Percentiles rank a stretch among this genome's conserved stretches.
Evolutionary conservation across 192 early-diverging fungal genomes (phyloP).

Genomic region (Backusella liffmaniae): DNA sequence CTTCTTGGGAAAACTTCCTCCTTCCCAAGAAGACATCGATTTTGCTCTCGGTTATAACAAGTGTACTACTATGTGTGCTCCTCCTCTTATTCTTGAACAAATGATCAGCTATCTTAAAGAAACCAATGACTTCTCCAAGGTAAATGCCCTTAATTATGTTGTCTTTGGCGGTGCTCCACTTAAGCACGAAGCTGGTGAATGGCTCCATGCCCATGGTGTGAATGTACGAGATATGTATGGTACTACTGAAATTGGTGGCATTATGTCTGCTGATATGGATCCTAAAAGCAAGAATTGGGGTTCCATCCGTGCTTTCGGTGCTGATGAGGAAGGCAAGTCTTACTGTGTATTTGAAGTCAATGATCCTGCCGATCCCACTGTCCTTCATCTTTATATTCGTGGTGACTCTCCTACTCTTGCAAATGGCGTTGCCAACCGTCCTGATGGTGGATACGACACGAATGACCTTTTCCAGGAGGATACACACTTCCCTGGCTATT

Average conservation of each 20-base stretch:
- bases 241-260: not conserved
- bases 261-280: not conserved
- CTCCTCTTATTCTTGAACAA: slow-evolving; percentile 6
- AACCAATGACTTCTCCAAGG: not conserved
- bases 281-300: not conserved
- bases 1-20: slow-evolving; percentile 10
- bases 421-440: slow-evolving; percentile 10
- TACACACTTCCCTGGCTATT: slow-evolving; percentile 14
- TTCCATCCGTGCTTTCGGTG: not conserved
- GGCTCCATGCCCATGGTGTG: not conserved
- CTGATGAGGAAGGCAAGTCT: not conserved
- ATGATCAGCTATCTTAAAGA: not conserved
- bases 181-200: slow-evolving; percentile 8
- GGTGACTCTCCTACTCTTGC: slow-evolving; percentile 15
- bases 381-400: slow-evolving; percentile 12
- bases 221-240: not conserved
- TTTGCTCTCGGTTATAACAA: slow-evolving; percentile 1
- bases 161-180: slow-evolving; percentile 8
- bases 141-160: not conserved
- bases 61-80: not conserved
- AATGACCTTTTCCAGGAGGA: slow-evolving; percentile 22
- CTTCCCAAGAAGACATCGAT: slow-evolving; percentile 1
- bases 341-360: slow-evolving; percentile 10
- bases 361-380: not conserved
- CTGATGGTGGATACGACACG: slow-evolving; percentile 26